phyloP scores from a whole-genome alignment of 148 eudicot genomes.

The Drosera capensis region DNA sequence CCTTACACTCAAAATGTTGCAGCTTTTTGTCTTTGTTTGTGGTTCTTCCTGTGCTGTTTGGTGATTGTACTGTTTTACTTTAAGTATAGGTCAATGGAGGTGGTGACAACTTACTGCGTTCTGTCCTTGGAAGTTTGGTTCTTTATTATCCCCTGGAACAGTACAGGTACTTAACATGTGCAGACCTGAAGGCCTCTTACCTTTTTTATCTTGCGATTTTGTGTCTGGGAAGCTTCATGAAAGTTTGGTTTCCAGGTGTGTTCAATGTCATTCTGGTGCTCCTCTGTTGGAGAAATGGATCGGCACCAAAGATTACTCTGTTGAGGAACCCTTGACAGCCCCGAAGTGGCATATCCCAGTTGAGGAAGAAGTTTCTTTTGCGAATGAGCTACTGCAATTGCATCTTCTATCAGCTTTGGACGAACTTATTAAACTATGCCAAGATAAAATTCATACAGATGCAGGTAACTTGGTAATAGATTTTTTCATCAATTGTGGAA shows the following conservation, averaged over 20 bases:
- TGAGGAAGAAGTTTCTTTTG: constrained; percentile 64
- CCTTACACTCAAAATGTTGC: not conserved
- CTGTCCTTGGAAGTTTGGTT: constrained; percentile 84
- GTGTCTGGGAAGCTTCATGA: not conserved
- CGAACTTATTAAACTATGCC: constrained; percentile 63
- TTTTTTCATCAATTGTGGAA: not conserved
- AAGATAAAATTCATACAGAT: constrained; percentile 67
- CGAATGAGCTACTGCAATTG: constrained; percentile 76
- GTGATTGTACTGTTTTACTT: constrained; percentile 4
- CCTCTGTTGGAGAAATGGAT: constrained; percentile 80
- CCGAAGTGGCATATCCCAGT: constrained; percentile 92
- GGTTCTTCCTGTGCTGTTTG: not conserved
- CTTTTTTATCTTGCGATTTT: not conserved
- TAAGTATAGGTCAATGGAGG: constrained; percentile 80
- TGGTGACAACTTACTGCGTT: constrained; percentile 87
- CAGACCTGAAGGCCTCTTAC: not conserved
- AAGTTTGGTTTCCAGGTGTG: constrained; percentile 39
- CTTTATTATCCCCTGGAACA: constrained; percentile 88
- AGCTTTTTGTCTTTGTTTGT: not conserved
- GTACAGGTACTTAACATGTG: constrained; percentile 49
- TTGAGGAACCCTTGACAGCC: constrained; percentile 26
- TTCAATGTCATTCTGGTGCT: constrained; percentile 43
- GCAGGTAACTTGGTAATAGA: constrained; percentile 35
- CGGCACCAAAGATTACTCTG: constrained; percentile 50
- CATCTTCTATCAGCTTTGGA: constrained; percentile 80